phyloP scores from a whole-genome alignment of 306 rosid genomes.

The Castanopsis chinensis region DNA sequence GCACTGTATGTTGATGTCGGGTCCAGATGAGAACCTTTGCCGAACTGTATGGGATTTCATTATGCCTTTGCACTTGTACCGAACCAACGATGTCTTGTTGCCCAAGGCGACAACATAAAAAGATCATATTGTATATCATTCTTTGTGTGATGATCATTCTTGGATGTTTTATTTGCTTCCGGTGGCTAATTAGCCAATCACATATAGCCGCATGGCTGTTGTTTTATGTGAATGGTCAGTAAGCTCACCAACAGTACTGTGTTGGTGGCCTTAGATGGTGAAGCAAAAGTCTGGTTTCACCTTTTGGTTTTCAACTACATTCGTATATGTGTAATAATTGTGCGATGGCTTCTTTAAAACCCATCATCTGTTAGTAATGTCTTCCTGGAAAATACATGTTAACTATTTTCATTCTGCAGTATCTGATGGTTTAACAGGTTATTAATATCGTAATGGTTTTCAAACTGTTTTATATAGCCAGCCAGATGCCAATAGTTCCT shows the following conservation, averaged over 20 bases:
- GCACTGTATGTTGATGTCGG: background rate
- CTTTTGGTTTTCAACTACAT: slow-evolving; percentile 23
- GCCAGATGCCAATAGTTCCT: no score
- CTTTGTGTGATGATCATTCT: background rate
- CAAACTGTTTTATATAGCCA: no score
- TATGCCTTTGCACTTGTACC: background rate
- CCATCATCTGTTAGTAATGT: no score
- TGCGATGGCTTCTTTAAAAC: background rate
- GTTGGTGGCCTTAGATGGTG: slow-evolving; percentile 22
- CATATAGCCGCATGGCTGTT: slow-evolving; percentile 30
- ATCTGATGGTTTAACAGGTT: no score
- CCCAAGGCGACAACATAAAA: no score
- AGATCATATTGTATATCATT: no score
- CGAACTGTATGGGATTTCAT: no score
- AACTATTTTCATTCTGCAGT: no score
- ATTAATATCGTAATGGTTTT: no score
- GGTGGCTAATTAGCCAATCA: slow-evolving; percentile 49
- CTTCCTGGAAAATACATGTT: background rate
- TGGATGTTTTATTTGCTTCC: background rate
- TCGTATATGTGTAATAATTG: background rate
- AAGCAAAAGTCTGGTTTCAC: slow-evolving; percentile 15
- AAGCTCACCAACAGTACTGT: slow-evolving; percentile 34
- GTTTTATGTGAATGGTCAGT: slow-evolving; percentile 46
- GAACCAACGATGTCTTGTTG: no score
- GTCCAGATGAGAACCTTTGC: no score